Percentiles rank a stretch among this genome's conserved stretches.
Evolutionary conservation across 129 eudicot genomes (phyloP).

Genomic region (Scalesia atractyloides): DNA sequence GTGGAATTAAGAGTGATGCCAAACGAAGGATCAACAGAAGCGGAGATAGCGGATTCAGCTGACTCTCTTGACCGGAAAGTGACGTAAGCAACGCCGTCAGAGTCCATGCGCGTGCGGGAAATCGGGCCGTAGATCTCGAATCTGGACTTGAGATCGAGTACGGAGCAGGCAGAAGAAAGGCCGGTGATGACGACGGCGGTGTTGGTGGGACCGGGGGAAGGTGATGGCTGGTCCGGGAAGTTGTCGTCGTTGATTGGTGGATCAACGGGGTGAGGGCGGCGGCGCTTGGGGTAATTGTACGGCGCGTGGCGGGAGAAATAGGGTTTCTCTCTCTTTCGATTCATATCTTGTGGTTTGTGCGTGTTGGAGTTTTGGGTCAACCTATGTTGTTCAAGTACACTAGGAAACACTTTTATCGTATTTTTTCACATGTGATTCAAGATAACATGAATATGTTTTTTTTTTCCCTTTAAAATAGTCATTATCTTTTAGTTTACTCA

Average conservation of each 20-base stretch:
- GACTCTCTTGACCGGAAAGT: conserved; percentile 63
- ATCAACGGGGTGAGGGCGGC: conserved; percentile 62
- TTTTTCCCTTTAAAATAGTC: too few species aligned
- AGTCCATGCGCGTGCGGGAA: conserved; percentile 84
- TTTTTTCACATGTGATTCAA: too few species aligned
- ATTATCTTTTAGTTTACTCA: too few species aligned
- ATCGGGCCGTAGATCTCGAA: conserved; percentile 89
- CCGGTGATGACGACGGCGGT: conserved; percentile 66
- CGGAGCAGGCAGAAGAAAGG: conserved; percentile 66
- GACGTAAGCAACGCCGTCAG: conserved; percentile 69
- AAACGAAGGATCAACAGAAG: conserved; percentile 69
- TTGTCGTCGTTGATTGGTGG: conserved; percentile 32
- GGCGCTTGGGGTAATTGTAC: conserved; percentile 66
- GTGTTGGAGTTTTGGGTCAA: neutral
- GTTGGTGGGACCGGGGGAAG: conserved; percentile 41
- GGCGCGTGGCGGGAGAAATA: conserved; percentile 68
- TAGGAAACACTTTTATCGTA: neutral
- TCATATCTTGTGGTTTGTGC: conserved; percentile 33
- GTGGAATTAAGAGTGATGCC: conserved; percentile 61
- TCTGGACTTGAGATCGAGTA: conserved; percentile 75
- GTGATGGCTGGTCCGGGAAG: conserved; percentile 30
- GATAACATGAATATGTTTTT: too few species aligned
- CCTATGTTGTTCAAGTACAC: neutral
- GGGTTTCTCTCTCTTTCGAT: conserved; percentile 83
- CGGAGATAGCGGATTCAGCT: conserved; percentile 71